These are phyloP conservation scores for Fraxinus xanthoxyloides DNA, from an alignment of 305 asterid genomes.

Conservation along the genomic window DNA sequence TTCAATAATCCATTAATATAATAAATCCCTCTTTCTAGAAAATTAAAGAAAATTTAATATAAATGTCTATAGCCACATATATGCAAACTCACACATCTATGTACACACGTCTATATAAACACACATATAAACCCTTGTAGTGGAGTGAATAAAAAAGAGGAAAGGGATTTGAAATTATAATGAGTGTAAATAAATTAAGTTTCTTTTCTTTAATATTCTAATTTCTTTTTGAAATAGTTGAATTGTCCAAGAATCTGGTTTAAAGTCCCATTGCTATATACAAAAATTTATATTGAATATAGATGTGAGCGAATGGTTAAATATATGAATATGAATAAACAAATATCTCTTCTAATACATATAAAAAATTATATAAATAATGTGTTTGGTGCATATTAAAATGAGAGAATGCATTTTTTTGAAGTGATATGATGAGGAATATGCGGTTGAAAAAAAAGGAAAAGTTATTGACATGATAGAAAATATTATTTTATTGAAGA, in stretches of 20 bases:
- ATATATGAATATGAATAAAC: background rate
- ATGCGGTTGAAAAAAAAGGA: too few species aligned
- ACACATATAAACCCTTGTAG: background rate
- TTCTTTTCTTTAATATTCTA: background rate
- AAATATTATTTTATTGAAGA: too few species aligned
- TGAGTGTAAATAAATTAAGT: too few species aligned
- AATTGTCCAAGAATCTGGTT: background rate
- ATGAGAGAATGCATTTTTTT: too few species aligned
- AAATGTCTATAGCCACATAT: background rate
- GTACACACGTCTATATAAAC: background rate
- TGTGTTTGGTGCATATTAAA: too few species aligned
- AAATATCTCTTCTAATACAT: background rate
- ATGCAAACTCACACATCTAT: background rate
- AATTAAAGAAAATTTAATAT: background rate
- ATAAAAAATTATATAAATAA: too few species aligned
- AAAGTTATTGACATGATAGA: too few species aligned
- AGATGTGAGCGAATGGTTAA: too few species aligned
- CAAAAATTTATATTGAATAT: too few species aligned
- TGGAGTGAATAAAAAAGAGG: background rate
- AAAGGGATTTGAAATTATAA: background rate
- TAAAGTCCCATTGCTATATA: too few species aligned
- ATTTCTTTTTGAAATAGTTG: background rate
- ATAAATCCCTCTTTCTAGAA: background rate
- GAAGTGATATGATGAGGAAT: too few species aligned
- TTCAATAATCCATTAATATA: background rate